Conservation (phyloP, 2,329 filamentous ascomycete species). For the Apiospora aurea region DNA sequence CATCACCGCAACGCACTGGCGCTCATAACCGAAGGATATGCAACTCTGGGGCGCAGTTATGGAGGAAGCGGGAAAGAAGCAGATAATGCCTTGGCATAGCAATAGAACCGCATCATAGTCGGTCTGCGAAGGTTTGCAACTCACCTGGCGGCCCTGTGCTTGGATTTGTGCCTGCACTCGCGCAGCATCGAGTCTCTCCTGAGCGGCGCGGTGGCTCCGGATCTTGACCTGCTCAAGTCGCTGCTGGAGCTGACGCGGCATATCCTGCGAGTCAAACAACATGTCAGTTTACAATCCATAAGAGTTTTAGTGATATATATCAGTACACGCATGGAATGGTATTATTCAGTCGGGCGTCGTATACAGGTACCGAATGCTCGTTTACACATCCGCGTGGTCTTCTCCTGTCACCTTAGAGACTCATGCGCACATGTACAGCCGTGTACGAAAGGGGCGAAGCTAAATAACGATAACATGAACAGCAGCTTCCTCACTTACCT, state of each 20-base stretch:
- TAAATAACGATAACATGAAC: background rate
- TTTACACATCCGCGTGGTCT: background rate
- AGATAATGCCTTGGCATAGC: background rate
- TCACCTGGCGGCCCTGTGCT: slow-evolving; percentile 24
- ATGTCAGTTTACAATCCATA: background rate
- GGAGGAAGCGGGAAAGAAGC: background rate
- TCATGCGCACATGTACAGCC: background rate
- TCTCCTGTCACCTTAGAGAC: too few relatives aligned
- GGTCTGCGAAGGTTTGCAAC: background rate
- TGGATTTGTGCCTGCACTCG: background rate
- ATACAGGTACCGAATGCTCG: background rate
- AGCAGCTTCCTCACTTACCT: background rate
- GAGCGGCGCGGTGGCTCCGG: slow-evolving; percentile 22
- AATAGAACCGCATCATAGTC: background rate
- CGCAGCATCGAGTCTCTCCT: slow-evolving; percentile 25
- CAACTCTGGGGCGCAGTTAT: background rate
- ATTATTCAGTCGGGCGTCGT: background rate
- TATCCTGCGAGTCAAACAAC: background rate
- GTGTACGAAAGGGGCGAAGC: background rate
- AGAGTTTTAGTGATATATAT: background rate
- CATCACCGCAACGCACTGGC: background rate
- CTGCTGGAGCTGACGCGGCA: slow-evolving; percentile 24
- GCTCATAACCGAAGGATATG: background rate
- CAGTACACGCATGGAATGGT: background rate
- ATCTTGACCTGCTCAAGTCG: slow-evolving; percentile 20